Conservation (phyloP, 2,329 filamentous ascomycete species). For the Chaetomium sp. region DNA sequence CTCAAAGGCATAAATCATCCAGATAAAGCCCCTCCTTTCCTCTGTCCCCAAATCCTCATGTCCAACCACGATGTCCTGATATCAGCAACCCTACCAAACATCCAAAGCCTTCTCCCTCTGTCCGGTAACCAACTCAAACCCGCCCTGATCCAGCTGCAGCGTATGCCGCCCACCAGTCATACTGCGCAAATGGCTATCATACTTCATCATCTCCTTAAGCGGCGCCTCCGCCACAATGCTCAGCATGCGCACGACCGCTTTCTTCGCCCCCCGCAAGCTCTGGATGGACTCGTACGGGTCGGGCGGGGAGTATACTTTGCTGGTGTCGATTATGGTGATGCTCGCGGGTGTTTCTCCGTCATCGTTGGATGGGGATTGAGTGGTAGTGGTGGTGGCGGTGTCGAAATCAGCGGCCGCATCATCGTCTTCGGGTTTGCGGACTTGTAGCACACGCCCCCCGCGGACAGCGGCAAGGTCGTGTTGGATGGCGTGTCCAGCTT, state of each 20-base stretch:
- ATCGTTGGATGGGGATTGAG: no score
- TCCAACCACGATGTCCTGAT: neutral
- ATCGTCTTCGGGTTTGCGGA: slow-evolving; percentile 47
- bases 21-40: neutral
- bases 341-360: slow-evolving; percentile 9
- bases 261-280: slow-evolving; percentile 47
- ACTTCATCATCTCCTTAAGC: slow-evolving; percentile 93
- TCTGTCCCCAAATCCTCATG: neutral
- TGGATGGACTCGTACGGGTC: slow-evolving; percentile 67
- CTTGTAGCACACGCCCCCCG: slow-evolving; percentile 68
- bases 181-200: slow-evolving; percentile 80
- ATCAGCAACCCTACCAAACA: neutral
- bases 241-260: slow-evolving; percentile 42
- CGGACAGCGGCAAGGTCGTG: slow-evolving; percentile 71
- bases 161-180: slow-evolving; percentile 75
- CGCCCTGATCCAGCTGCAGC: slow-evolving; percentile 53
- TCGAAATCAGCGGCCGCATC: slow-evolving; percentile 3
- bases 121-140: slow-evolving; percentile 49
- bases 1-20: neutral
- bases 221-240: slow-evolving; percentile 82
- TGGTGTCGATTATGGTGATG: slow-evolving; percentile 53
- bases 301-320: slow-evolving; percentile 75
- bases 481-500: slow-evolving; percentile 70
- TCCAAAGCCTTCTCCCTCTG: slow-evolving; percentile 42
- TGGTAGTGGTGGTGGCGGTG: no score